phyloP scores from a whole-genome alignment of 805 yeast genomes.

The Candida loeiensis region DNA sequence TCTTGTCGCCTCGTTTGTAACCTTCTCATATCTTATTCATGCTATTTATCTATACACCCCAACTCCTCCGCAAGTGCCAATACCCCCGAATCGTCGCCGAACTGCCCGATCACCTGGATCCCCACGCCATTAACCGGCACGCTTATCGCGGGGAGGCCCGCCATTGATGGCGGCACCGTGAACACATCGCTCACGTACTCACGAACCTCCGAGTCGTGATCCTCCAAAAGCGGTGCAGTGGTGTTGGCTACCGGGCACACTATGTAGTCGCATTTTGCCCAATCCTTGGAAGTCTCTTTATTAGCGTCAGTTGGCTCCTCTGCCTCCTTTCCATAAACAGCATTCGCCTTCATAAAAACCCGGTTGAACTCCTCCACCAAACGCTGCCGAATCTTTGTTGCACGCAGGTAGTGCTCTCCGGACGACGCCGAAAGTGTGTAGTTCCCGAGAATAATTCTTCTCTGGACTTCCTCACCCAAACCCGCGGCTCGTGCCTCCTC shows the following conservation, averaged over 20 bases:
- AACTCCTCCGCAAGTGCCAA: conserved; percentile 22
- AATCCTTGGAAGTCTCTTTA: too few relatives aligned
- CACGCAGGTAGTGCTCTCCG: conserved; percentile 70
- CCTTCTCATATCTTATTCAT: too few relatives aligned
- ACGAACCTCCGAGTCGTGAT: conserved; percentile 49
- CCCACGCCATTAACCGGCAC: conserved; percentile 63
- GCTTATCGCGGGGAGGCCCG: conserved; percentile 84
- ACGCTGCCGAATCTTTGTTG: conserved; percentile 60
- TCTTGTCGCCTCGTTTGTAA: too few relatives aligned
- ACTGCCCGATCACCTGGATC: conserved; percentile 81
- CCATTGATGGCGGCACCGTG: conserved; percentile 87
- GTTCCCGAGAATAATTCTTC: conserved; percentile 81
- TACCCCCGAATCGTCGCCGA: conserved; percentile 70
- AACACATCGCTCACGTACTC: conserved; percentile 78
- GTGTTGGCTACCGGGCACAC: conserved; percentile 69
- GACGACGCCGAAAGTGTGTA: conserved; percentile 79
- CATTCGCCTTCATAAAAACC: conserved; percentile 42
- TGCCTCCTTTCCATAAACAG: conserved; percentile 13
- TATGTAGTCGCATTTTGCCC: conserved; percentile 63
- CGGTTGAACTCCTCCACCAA: conserved; percentile 64
- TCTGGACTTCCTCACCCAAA: conserved; percentile 80
- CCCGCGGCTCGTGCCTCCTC: conserved; percentile 55
- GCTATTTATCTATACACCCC: neutral
- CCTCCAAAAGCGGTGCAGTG: conserved; percentile 50
- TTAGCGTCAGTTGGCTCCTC: conserved; percentile 34